Evolutionary conservation across 768 basidiomycete species (phyloP).

Genomic region (Phaeotremella skinneri): DNA sequence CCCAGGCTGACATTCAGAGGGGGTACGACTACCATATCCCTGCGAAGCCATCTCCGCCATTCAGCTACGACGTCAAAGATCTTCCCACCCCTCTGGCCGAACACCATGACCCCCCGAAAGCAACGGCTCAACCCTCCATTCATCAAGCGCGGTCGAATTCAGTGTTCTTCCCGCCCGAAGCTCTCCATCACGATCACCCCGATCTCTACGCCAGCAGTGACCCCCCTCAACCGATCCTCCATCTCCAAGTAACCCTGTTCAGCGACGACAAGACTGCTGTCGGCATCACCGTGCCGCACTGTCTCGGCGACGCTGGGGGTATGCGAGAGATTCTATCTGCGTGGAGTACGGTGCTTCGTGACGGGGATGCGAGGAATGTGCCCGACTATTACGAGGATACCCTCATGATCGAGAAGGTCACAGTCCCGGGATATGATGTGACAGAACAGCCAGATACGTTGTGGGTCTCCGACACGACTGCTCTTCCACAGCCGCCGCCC

Average conservation of each 20-base stretch:
- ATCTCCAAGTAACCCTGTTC: conserved; percentile 5
- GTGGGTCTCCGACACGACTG: background rate
- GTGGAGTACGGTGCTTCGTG: background rate
- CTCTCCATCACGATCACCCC: background rate
- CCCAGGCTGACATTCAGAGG: background rate
- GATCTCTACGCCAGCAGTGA: background rate
- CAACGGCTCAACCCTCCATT: conserved; percentile 1
- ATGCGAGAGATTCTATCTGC: conserved; percentile 4
- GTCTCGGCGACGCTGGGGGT: conserved; percentile 8
- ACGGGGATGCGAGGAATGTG: background rate
- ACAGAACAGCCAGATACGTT: background rate
- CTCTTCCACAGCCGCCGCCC: background rate
- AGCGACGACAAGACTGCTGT: conserved; percentile 3
- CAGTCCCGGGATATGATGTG: background rate
- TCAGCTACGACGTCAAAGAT: too few relatives aligned
- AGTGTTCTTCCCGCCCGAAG: background rate
- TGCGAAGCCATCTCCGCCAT: too few relatives aligned
- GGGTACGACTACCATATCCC: background rate
- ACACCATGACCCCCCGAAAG: too few relatives aligned
- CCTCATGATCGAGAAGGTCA: conserved; percentile 6
- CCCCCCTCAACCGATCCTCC: conserved; percentile 6
- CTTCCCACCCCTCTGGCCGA: too few relatives aligned
- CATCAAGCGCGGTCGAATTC: background rate
- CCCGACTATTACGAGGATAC: conserved; percentile 4
- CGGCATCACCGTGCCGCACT: conserved; percentile 5